Evolutionary conservation across 805 yeast genomes (phyloP).

Genomic region (Debaryomyces hansenii): DNA sequence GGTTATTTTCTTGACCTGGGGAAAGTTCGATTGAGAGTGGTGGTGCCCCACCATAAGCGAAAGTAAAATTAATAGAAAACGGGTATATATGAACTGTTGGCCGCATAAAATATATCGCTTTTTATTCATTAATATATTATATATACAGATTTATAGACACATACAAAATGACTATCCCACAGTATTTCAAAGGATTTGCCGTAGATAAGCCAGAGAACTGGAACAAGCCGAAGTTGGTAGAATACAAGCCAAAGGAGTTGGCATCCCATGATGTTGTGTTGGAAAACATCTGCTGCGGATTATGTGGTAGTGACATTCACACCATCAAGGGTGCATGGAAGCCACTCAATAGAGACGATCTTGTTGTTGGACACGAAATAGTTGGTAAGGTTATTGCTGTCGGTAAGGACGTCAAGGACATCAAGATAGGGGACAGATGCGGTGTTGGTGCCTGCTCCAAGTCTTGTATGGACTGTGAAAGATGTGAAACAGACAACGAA

Average conservation of each 20-base stretch:
- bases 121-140: too few relatives aligned
- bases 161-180: conserved; percentile 17
- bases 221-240: conserved; percentile 26
- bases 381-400: conserved; percentile 58
- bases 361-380: conserved; percentile 63
- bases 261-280: conserved; percentile 48
- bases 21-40: too few relatives aligned
- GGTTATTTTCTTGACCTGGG: too few relatives aligned
- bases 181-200: conserved; percentile 31
- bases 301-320: conserved; percentile 66
- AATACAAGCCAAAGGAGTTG: conserved; percentile 24
- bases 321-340: conserved; percentile 54
- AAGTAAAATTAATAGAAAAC: too few relatives aligned
- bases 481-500: conserved; percentile 43
- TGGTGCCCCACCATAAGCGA: too few relatives aligned
- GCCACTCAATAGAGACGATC: conserved; percentile 30
- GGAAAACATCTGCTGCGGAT: conserved; percentile 59
- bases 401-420: conserved; percentile 55
- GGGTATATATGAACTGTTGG: too few relatives aligned
- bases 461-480: conserved; percentile 61
- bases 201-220: conserved; percentile 23
- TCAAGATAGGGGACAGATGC: conserved; percentile 70
- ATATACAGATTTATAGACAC: not conserved
- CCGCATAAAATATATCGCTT: too few relatives aligned
- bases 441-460: conserved; percentile 75